Conservation (phyloP, 176 grass and related monocot genomes). For the Carex parvula region DNA sequence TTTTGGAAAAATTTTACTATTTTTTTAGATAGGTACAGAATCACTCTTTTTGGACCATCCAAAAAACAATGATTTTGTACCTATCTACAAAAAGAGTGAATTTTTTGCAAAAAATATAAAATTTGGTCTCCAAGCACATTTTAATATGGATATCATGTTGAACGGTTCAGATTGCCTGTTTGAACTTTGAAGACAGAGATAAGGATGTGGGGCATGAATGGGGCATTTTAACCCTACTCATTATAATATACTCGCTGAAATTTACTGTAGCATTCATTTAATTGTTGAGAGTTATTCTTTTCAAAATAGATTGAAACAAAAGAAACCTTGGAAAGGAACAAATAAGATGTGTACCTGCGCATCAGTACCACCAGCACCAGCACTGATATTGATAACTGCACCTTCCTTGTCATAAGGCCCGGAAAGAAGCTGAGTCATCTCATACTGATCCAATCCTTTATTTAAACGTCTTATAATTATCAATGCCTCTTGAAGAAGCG, state of each 20-base stretch:
- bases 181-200: too few species aligned
- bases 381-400: slow-evolving; percentile 82
- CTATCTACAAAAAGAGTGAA: too few species aligned
- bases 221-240: too few species aligned
- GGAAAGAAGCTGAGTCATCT: slow-evolving; percentile 92
- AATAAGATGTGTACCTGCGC: slow-evolving; percentile 59
- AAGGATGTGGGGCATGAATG: too few species aligned
- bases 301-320: neutral
- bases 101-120: too few species aligned
- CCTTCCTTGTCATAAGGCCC: slow-evolving; percentile 98
- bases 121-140: too few species aligned
- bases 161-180: too few species aligned
- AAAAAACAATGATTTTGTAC: too few species aligned
- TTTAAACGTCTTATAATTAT: slow-evolving; percentile 75
- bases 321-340: slow-evolving; percentile 8
- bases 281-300: neutral
- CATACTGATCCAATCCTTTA: slow-evolving; percentile 77
- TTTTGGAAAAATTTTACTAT: too few species aligned
- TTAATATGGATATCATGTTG: too few species aligned
- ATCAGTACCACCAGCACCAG: slow-evolving; percentile 93
- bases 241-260: neutral
- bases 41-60: too few species aligned
- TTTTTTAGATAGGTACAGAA: too few species aligned
- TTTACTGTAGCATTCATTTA: neutral
- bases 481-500: slow-evolving; percentile 78